Conservation (phyloP, 805 yeast species). For the Ogataea polymorpha region DNA sequence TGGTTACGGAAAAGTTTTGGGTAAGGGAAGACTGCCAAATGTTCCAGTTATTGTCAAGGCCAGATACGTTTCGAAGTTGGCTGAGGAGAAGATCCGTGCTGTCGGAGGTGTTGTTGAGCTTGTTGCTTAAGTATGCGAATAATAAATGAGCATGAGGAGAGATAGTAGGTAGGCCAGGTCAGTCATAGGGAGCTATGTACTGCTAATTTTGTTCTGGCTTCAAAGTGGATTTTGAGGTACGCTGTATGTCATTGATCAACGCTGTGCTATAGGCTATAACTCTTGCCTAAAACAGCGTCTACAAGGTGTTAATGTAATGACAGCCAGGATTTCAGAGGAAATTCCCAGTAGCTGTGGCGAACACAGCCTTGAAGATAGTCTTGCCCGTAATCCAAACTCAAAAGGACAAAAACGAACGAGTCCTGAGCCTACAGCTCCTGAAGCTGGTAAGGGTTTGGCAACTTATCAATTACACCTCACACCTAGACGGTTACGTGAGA, state of each 20-base stretch:
- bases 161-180: neutral
- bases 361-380: no score
- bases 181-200: no score
- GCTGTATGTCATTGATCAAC: no score
- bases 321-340: no score
- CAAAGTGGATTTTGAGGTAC: no score
- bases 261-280: no score
- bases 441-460: neutral
- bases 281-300: no score
- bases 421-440: neutral
- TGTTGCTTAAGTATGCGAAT: constrained; percentile 69
- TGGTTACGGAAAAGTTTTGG: constrained; percentile 99
- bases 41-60: constrained; percentile 99
- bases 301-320: no score
- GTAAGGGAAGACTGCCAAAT: constrained; percentile 97
- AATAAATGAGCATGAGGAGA: constrained; percentile 9
- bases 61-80: constrained; percentile 97
- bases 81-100: constrained; percentile 99
- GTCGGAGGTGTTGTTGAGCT: constrained; percentile 99
- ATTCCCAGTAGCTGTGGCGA: no score
- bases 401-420: no score
- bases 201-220: no score
- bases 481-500: neutral
- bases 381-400: no score
- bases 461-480: neutral